Evolutionary conservation across 164 flowering plant genomes (phyloP).

Genomic region (Nymphaea colorata): DNA sequence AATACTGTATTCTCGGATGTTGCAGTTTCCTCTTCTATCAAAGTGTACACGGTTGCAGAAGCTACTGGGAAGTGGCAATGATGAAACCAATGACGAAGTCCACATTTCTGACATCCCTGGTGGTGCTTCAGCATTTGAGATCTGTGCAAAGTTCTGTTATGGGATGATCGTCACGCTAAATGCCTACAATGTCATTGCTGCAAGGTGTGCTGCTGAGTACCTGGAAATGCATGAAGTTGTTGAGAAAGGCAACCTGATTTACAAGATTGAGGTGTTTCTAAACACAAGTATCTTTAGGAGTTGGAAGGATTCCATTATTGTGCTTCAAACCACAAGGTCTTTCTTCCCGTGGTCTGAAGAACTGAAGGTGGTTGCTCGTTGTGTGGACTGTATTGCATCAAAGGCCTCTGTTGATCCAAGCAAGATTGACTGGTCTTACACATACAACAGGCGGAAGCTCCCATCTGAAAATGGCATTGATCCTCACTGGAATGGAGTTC

Average conservation of each 20-base stretch:
- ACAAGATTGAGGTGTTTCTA: slow-evolving; percentile 80
- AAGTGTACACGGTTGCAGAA: slow-evolving; percentile 69
- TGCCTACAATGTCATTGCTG: slow-evolving; percentile 74
- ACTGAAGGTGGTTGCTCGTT: slow-evolving; percentile 48
- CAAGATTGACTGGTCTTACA: slow-evolving; percentile 88
- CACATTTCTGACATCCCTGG: slow-evolving; percentile 77
- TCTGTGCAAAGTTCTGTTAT: slow-evolving; percentile 93
- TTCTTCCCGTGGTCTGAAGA: slow-evolving; percentile 63
- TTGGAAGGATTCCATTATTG: slow-evolving; percentile 93
- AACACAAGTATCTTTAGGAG: slow-evolving; percentile 69
- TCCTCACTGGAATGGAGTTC: slow-evolving; percentile 36
- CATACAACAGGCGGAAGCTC: slow-evolving; percentile 60
- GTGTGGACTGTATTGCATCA: slow-evolving; percentile 62
- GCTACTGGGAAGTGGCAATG: slow-evolving; percentile 42
- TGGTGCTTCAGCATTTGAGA: slow-evolving; percentile 80
- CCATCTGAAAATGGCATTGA: slow-evolving; percentile 62
- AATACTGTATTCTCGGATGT: background rate
- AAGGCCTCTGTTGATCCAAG: slow-evolving; percentile 63
- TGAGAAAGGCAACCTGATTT: slow-evolving; percentile 83
- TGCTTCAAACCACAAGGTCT: slow-evolving; percentile 62
- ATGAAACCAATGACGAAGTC: slow-evolving; percentile 40
- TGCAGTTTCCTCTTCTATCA: slow-evolving; percentile 89
- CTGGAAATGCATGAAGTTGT: slow-evolving; percentile 77
- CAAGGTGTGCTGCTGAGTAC: slow-evolving; percentile 88
- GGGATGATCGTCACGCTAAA: slow-evolving; percentile 91